A percentile compares a stretch with the other conserved stretches of the same genome.
Evolutionary conservation across 2,329 filamentous ascomycete genomes (phyloP).

Genomic region (Boeremia exigua): DNA sequence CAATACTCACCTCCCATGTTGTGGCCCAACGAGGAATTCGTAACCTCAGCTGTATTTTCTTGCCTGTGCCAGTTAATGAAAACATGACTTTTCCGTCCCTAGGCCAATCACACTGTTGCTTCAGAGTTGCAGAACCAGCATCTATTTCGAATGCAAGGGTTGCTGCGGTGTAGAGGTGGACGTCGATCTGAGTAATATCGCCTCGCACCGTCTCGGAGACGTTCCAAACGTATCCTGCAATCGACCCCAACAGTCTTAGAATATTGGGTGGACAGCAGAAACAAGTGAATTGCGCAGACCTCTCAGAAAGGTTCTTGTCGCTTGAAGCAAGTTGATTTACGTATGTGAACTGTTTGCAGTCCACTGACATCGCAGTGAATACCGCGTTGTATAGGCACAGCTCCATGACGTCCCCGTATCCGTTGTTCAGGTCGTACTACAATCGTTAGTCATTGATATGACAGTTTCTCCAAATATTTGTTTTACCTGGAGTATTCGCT

Average conservation of each 20-base stretch:
- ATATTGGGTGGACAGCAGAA: conserved; percentile 4
- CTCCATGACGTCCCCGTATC: conserved; percentile 66
- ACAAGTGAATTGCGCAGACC: conserved; percentile 60
- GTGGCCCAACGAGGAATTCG: conserved; percentile 5
- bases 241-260: background rate
- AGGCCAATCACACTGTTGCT: conserved; percentile 2
- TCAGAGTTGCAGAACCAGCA: background rate
- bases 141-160: background rate
- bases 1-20: background rate
- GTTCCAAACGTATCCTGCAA: conserved; percentile 9
- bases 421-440: conserved; percentile 54
- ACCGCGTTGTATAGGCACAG: conserved; percentile 66
- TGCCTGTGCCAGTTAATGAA: background rate
- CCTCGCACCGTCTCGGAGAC: background rate
- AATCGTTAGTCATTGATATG: background rate
- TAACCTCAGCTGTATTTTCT: background rate
- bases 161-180: background rate
- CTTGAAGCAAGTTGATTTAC: conserved; percentile 65
- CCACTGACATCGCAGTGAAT: conserved; percentile 62
- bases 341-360: conserved; percentile 66
- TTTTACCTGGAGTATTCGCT: conserved; percentile 5
- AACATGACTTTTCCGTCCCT: background rate
- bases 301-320: conserved; percentile 56
- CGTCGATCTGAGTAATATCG: background rate
- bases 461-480: too few relatives aligned